Percentiles rank a stretch among this genome's conserved stretches.
Conservation (phyloP, 495 filamentous ascomycete genomes). For the Lasiosphaeria hispida region DNA sequence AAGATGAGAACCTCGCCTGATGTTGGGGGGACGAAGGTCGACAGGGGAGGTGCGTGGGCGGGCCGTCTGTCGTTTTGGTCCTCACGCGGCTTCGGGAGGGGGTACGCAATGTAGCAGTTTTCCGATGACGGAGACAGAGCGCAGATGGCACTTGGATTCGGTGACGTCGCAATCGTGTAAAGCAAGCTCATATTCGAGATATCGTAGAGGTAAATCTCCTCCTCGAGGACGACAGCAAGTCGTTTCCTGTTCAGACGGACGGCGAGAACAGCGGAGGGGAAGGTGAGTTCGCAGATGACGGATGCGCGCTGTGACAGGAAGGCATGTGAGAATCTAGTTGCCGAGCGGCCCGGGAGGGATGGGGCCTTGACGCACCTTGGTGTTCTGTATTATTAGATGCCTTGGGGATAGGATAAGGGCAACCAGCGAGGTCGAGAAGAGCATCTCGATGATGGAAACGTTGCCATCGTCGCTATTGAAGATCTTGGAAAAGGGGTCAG, state of each 20-base stretch:
- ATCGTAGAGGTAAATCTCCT: slow-evolving; percentile 96
- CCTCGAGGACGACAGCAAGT: slow-evolving; percentile 87
- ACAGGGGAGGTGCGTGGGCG: slow-evolving; percentile 79
- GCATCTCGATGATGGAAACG: slow-evolving; percentile 94
- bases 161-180: slow-evolving; percentile 86
- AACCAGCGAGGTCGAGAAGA: slow-evolving; percentile 98
- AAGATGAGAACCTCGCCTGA: slow-evolving; percentile 92
- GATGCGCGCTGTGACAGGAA: slow-evolving; percentile 66
- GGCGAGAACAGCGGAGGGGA: slow-evolving; percentile 88
- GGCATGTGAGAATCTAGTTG: not conserved
- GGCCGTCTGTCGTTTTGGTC: slow-evolving; percentile 59
- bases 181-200: slow-evolving; percentile 96
- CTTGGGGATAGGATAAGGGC: slow-evolving; percentile 87
- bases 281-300: slow-evolving; percentile 97
- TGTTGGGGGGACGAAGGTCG: slow-evolving; percentile 71
- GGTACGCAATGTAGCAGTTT: slow-evolving; percentile 90
- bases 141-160: slow-evolving; percentile 87
- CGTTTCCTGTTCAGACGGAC: slow-evolving; percentile 92
- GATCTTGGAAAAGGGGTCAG: slow-evolving; percentile 89
- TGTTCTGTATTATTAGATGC: slow-evolving; percentile 91
- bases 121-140: slow-evolving; percentile 93
- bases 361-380: slow-evolving; percentile 71
- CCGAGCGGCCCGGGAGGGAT: not conserved
- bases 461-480: slow-evolving; percentile 92
- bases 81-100: slow-evolving; percentile 75